Base-by-base conservation (phyloP, 257 asterid species). In the Linderniella brevidens region DNA sequence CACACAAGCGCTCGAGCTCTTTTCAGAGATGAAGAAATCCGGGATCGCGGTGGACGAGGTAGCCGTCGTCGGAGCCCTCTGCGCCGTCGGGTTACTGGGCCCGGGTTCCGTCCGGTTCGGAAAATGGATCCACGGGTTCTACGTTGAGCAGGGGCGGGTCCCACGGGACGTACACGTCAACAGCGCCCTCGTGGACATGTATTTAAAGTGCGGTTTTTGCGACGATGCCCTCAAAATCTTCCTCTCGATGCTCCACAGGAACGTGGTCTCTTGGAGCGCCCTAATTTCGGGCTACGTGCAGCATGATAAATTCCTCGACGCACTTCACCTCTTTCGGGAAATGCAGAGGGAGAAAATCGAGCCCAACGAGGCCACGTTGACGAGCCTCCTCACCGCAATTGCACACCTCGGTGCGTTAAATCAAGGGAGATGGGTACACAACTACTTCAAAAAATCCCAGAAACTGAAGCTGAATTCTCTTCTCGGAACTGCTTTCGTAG, bases 171-270 rank as follows among this genome's bases (percentile, higher is more conserved):
- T 67, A 19, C 67, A 64, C 16, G 48, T 76, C 13, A 64, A 53
- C 39, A 69, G 76, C 41, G 74, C 76, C 40, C 71, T 73, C 13
- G 60, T 76, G 35, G 76, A 76, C 59, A 76, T 76, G 86, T 76
- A 76, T 55, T 58, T 60, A 36, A 76, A 73, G 40, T 60, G 76
- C 17, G 69, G 68, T 13, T 59, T 43, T 25, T 64, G 66, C 14
- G 64, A 67, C 11, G 78, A 73, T 38, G 78, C 81, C 4, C 38
- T 58, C 39, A 52, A 32, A 49, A 73, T 58, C 39, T 73, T 77
- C 19, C 58, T 13, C 9, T 64, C 56, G 9, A 69, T 60, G 76
- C 70, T 64, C 32, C 32, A 37, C 56, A 65, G 50, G 54, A 73
- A 77, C 39, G 40, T 58, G 19, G 67, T 77, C 50, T 70, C 72